Evolutionary conservation across 2,329 filamentous ascomycete species (phyloP).

Genomic region (Xylariaceae sp.): DNA sequence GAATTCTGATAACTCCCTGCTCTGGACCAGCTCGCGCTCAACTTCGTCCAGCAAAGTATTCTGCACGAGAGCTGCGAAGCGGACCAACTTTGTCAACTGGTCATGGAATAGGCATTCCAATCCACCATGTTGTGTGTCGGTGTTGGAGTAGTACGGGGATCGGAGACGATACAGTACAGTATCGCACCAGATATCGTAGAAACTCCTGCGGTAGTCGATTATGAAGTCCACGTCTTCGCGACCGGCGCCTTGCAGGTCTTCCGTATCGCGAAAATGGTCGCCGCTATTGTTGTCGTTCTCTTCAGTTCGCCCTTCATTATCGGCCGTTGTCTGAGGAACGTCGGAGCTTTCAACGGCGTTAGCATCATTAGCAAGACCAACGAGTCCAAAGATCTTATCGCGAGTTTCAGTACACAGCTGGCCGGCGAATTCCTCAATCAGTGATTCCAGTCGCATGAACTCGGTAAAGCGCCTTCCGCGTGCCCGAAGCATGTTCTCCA

Average conservation of each 20-base stretch:
- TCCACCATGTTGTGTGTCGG: slow-evolving; percentile 1
- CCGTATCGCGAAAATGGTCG: not conserved
- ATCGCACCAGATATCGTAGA: slow-evolving; percentile 11
- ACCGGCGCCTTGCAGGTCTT: not conserved
- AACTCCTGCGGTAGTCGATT: slow-evolving; percentile 11
- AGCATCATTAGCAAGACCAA: slow-evolving; percentile 11
- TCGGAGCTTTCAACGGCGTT: not conserved
- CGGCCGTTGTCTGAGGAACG: not conserved
- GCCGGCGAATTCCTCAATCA: slow-evolving; percentile 7
- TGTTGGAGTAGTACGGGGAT: slow-evolving; percentile 2
- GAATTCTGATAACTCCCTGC: no score
- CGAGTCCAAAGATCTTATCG: slow-evolving; percentile 7
- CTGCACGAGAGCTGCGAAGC: slow-evolving; percentile 8
- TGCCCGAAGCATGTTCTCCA: slow-evolving; percentile 2
- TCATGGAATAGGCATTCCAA: slow-evolving; percentile 1
- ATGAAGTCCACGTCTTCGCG: not conserved
- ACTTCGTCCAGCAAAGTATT: slow-evolving; percentile 9
- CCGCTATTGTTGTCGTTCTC: not conserved
- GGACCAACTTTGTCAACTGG: slow-evolving; percentile 5
- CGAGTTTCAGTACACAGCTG: slow-evolving; percentile 6
- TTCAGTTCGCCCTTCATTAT: not conserved
- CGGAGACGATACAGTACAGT: slow-evolving; percentile 4
- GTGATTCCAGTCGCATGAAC: slow-evolving; percentile 4
- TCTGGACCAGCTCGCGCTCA: slow-evolving; percentile 1
- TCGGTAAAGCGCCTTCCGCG: not conserved